Percentiles rank a stretch among this genome's conserved stretches.
Evolutionary conservation across 306 rosid genomes (phyloP).

Genomic region (Trichosanthes truncata): DNA sequence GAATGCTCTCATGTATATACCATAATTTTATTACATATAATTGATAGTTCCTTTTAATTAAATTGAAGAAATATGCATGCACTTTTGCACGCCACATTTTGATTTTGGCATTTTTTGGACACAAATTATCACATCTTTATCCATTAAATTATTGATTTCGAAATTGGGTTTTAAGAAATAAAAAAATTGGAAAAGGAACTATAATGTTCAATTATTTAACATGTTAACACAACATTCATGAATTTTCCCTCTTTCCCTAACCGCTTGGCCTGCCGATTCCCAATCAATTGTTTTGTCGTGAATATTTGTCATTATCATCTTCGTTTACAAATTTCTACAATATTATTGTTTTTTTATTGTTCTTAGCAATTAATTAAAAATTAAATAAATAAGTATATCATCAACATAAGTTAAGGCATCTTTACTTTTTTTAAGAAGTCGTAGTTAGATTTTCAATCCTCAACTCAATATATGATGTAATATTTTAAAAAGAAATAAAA

Average conservation of each 20-base stretch:
- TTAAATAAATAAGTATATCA: too few species aligned
- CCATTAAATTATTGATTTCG: background rate
- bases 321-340: background rate
- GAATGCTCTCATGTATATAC: background rate
- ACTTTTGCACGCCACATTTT: conserved; percentile 3
- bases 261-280: background rate
- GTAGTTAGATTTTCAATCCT: too few species aligned
- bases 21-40: background rate
- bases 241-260: background rate
- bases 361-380: background rate
- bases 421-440: too few species aligned
- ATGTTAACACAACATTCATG: conserved; percentile 1
- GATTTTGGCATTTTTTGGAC: background rate
- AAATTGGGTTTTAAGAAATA: background rate
- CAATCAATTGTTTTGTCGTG: background rate
- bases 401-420: too few species aligned
- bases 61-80: background rate
- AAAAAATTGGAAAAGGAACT: background rate
- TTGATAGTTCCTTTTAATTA: background rate
- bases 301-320: background rate
- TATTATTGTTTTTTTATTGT: background rate
- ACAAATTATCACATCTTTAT: background rate
- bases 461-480: too few species aligned
- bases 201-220: background rate
- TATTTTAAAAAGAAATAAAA: too few species aligned